phyloP scores from a whole-genome alignment of 129 eudicot species.

The Flaveria trinervia region DNA sequence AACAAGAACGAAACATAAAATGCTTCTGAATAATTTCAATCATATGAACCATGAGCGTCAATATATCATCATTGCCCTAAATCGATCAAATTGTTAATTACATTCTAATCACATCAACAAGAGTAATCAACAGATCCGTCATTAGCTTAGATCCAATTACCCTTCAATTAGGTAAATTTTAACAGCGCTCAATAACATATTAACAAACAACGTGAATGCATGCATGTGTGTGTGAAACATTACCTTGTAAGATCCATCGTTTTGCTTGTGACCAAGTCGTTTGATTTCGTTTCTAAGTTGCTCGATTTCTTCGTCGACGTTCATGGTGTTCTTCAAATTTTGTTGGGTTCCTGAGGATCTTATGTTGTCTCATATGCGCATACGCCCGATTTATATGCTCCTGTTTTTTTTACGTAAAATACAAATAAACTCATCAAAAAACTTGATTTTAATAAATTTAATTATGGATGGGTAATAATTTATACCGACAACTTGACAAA shows the following conservation, averaged over 20 bases:
- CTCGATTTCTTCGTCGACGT: constrained; percentile 87
- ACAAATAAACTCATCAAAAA: no score
- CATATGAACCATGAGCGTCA: background rate
- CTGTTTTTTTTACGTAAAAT: background rate
- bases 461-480: no score
- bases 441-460: no score
- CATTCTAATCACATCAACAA: background rate
- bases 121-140: background rate
- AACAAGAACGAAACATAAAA: no score
- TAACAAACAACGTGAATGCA: background rate
- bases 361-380: constrained; percentile 1
- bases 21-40: background rate
- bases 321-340: constrained; percentile 48
- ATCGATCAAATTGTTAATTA: background rate
- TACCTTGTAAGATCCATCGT: constrained; percentile 92
- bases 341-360: constrained; percentile 22
- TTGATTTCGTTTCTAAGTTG: constrained; percentile 81
- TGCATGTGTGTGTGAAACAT: background rate
- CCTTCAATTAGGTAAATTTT: no score
- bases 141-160: background rate
- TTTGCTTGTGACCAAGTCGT: constrained; percentile 77
- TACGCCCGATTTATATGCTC: constrained; percentile 12
- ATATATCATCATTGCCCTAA: background rate
- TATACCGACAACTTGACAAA: no score
- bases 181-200: background rate